phyloP scores from a whole-genome alignment of 768 basidiomycete genomes.

The Rossbeevera mucosa region DNA sequence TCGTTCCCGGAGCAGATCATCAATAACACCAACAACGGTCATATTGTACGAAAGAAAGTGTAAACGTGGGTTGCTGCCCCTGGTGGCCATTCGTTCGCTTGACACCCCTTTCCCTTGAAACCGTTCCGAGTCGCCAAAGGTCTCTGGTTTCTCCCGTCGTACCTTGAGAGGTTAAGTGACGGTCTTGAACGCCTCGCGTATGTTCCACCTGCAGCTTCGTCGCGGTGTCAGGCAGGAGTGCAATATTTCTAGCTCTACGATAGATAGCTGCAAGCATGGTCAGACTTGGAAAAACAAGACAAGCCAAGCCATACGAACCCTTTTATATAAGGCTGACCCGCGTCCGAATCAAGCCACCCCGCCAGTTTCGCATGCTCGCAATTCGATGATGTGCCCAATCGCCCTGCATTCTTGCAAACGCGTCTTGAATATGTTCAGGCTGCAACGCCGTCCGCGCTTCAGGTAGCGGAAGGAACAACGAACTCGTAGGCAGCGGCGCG shows the following conservation, averaged over 20 bases:
- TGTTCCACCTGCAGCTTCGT: background rate
- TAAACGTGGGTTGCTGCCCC: background rate
- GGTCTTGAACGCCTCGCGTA: background rate
- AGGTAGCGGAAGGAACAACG: slow-evolving; percentile 76
- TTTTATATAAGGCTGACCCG: slow-evolving; percentile 68
- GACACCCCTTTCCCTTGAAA: background rate
- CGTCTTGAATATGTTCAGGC: slow-evolving; percentile 88
- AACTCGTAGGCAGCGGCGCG: slow-evolving; percentile 60
- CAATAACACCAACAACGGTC: too few species aligned
- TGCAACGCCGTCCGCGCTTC: slow-evolving; percentile 74
- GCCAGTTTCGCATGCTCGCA: slow-evolving; percentile 87
- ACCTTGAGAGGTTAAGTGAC: background rate
- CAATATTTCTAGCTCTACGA: background rate
- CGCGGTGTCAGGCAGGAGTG: background rate
- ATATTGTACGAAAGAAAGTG: too few species aligned
- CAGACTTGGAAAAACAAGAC: background rate
- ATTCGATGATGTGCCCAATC: slow-evolving; percentile 78
- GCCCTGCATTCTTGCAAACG: slow-evolving; percentile 84
- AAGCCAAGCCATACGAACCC: background rate
- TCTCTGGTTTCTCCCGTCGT: background rate
- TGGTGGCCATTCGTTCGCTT: background rate
- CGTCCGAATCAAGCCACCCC: slow-evolving; percentile 78
- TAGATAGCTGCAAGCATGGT: slow-evolving; percentile 5
- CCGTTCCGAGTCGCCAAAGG: background rate
- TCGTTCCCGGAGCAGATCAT: too few species aligned